Base-by-base conservation (phyloP, 139 green algal genomes). In the Parachlorella kessleri region DNA sequence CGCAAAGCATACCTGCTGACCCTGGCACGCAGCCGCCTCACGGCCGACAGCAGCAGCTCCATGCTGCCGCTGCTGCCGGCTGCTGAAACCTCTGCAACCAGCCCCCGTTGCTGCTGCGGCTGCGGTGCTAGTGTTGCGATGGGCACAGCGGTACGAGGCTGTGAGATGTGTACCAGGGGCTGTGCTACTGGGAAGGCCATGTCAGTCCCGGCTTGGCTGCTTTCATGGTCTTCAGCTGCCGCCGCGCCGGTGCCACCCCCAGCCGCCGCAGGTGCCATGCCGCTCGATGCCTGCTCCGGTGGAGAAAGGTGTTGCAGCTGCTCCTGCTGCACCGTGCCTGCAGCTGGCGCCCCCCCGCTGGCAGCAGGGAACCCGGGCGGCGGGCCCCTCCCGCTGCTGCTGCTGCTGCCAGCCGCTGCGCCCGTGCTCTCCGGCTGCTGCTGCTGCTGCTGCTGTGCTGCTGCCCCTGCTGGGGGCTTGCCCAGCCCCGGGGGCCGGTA, bases 401-500 rank as follows among this genome's bases (percentile, higher is more conserved):
- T 71, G 65, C 30, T 72, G 66, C 36, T 70, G 7, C 65, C 65
- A 40, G n/a, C 30, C 5, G 7, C 10, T 9, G 32, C 59, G 8
- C 59, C 40, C 32, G 32, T 70, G 65, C 18, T 70, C 10, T n/a
- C 40, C 14, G 26, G 64, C 64, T 3, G n/a, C n/a, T 38, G 14
- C 14, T 6, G n/a, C 33, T 37, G 67, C 67, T 55, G 38, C 68
- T 73, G 68, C 26, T n/a, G n/a, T n/a, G n/a, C n/a, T n/a, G n/a
- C n/a, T n/a, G n/a, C n/a, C n/a, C n/a, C n/a, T n/a, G n/a, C 30
- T 4, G 64, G 32, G 37, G 64, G 32, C 64, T 48, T 72, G 35
- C 66, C 36, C 10, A 64, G 14, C n/a, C 69, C 69, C 18, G 69
- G 40, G 6, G 69, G 69, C 1, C 71, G 71, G 33, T 76, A 67